These are phyloP conservation scores for Cordia subcordata DNA, from an alignment of 257 asterid species.

Conservation along the genomic window DNA sequence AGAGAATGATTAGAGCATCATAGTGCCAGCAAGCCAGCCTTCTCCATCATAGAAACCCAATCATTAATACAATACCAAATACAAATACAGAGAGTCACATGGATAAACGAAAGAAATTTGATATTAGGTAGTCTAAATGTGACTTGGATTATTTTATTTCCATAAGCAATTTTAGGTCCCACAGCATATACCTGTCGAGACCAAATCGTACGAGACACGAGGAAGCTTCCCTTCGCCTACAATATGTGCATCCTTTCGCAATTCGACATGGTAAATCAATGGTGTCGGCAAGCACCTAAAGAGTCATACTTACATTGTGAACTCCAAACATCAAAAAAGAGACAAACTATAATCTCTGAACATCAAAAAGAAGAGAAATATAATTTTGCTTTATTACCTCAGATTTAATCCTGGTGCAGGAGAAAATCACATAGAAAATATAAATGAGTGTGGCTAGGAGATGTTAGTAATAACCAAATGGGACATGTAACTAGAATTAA, in stretches of 20 bases:
- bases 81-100: neutral
- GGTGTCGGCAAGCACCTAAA: conserved; percentile 88
- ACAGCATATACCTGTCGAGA: conserved; percentile 59
- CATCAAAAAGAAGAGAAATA: too few species aligned
- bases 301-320: conserved; percentile 5
- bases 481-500: too few species aligned
- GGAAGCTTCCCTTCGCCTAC: conserved; percentile 76
- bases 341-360: neutral
- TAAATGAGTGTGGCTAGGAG: neutral
- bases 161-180: conserved; percentile 8
- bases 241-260: conserved; percentile 91
- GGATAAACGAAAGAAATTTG: neutral
- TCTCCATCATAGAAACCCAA: too few species aligned
- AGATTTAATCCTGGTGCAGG: neutral
- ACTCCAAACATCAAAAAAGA: too few species aligned
- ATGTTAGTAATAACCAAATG: too few species aligned
- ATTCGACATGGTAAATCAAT: conserved; percentile 95
- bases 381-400: neutral
- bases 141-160: neutral
- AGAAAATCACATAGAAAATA: neutral
- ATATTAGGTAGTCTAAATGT: neutral
- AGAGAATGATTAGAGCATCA: too few species aligned
- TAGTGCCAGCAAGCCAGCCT: too few species aligned
- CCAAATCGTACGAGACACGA: conserved; percentile 95
- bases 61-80: too few species aligned